A percentile compares a stretch with the other conserved stretches of the same genome.
phyloP scores from a whole-genome alignment of 768 basidiomycete species.

The Kwoniella europaea region DNA sequence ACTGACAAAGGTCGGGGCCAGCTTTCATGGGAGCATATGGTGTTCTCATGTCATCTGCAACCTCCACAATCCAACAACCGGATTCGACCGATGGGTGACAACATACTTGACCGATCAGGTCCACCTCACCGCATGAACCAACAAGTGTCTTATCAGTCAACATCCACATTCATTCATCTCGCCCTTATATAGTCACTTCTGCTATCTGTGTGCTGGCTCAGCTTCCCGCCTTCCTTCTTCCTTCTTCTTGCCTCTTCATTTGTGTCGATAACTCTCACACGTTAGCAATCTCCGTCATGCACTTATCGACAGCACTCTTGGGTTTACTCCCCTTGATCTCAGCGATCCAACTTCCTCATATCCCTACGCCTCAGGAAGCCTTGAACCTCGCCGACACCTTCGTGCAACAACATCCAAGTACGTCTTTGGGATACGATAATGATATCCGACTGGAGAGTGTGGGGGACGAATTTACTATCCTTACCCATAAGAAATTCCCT shows the following conservation, averaged over 20 bases:
- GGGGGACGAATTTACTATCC: constrained; percentile 37
- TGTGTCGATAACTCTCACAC: not conserved
- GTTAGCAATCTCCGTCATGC: not conserved
- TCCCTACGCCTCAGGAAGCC: constrained; percentile 41
- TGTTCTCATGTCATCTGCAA: not conserved
- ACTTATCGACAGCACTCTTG: not conserved
- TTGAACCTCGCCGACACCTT: constrained; percentile 37
- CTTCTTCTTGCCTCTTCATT: too few species aligned
- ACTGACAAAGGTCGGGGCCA: not conserved
- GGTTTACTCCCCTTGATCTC: constrained; percentile 27
- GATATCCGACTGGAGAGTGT: constrained; percentile 44
- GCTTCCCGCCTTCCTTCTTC: too few species aligned
- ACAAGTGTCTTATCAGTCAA: not conserved
- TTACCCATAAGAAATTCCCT: constrained; percentile 43
- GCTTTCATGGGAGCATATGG: not conserved
- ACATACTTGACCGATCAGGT: constrained; percentile 10
- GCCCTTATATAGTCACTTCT: too few species aligned
- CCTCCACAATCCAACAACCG: not conserved
- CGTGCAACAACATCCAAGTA: constrained; percentile 24
- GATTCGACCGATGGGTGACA: not conserved
- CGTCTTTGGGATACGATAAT: constrained; percentile 35
- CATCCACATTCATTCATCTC: not conserved
- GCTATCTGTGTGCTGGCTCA: too few species aligned
- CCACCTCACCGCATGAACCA: not conserved
- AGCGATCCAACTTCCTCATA: constrained; percentile 36